phyloP scores from a whole-genome alignment of 331 rosid genomes.

The Arachis monticola region DNA sequence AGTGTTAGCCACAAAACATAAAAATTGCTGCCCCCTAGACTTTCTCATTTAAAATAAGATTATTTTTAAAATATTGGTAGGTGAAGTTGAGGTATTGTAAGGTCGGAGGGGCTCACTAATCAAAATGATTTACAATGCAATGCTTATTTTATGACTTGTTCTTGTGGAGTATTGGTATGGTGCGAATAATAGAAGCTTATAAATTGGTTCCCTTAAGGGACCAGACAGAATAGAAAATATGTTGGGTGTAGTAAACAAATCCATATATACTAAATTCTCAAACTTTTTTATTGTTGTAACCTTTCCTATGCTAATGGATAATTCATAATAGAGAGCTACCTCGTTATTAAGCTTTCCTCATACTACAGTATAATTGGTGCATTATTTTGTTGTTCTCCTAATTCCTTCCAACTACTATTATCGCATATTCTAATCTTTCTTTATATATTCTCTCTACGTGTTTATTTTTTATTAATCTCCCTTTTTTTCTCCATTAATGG shows the following conservation, averaged over 20 bases:
- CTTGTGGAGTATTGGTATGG: background rate
- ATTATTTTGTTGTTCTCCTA: slow-evolving; percentile 39
- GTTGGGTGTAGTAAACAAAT: slow-evolving; percentile 1
- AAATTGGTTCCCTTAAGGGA: slow-evolving; percentile 35
- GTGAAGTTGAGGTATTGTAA: background rate
- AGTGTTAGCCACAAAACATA: too few relatives aligned
- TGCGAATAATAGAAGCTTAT: slow-evolving; percentile 25
- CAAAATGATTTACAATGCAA: slow-evolving; percentile 15
- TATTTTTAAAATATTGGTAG: background rate
- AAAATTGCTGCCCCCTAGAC: too few relatives aligned
- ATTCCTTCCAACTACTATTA: slow-evolving; percentile 34
- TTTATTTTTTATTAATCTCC: too few relatives aligned
- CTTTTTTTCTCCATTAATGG: slow-evolving; percentile 9
- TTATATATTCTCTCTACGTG: too few relatives aligned
- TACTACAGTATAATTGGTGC: background rate
- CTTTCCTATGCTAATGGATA: slow-evolving; percentile 38
- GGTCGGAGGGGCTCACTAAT: slow-evolving; percentile 12
- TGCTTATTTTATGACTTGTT: background rate
- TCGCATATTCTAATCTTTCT: background rate
- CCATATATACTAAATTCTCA: background rate
- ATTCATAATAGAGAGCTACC: slow-evolving; percentile 51
- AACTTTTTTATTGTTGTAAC: slow-evolving; percentile 3
- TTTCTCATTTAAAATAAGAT: slow-evolving; percentile 16
- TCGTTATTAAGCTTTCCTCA: slow-evolving; percentile 34
- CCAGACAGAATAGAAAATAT: slow-evolving; percentile 22